Base-by-base conservation (phyloP, 306 rosid genomes). In the Morella rubra region DNA sequence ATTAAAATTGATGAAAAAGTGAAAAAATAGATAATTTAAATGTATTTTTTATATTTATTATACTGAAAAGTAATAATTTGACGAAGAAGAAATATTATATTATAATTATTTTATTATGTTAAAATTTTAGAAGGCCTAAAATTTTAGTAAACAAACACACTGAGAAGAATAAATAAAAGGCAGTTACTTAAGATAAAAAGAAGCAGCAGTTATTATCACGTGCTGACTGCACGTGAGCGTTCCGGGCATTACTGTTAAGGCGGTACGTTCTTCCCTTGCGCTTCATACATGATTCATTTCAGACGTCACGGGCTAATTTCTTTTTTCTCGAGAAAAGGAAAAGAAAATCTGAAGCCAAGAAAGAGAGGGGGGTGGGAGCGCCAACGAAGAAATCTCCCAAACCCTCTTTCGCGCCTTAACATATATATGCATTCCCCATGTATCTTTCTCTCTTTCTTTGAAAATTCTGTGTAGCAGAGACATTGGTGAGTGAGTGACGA, bases 371-470 rank as follows among this genome's bases (percentile, higher is more conserved):
- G 69, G 24, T 16, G n/a, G 52, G 76, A 82, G 80, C 53, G 85
- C 87, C 85, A 83, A 81, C 76, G 73, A 45, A 79, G 32, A 70
- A 69, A 80, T n/a, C 15, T 24, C 58, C 75, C 58, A 56, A 66
- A 79, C 49, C 79, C 79, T 80, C 68, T 50, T 79, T 79, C 56
- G 83, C 78, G 78, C 78, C 55, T 59, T 61, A 74, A 74, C 60
- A 56, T 42, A 0, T n/a, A 41, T 11, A 18, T 18, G 8, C 49
- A 3, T 49, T 8, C 1, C 11, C 71, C 18, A 27, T 10, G 5
- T 10, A 22, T 22, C 65, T 58, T 0, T 24, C 18, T 24, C 1
- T 2, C 37, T 32, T 2, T 32, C 9, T 16, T 52, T 16, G 20
- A 14, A 1, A 52, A 14, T 24, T 58, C 64, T 64, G 22, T 62